phyloP scores from a whole-genome alignment of 2,329 filamentous ascomycete genomes.

The Zelopaecilomyces penicillatus region DNA sequence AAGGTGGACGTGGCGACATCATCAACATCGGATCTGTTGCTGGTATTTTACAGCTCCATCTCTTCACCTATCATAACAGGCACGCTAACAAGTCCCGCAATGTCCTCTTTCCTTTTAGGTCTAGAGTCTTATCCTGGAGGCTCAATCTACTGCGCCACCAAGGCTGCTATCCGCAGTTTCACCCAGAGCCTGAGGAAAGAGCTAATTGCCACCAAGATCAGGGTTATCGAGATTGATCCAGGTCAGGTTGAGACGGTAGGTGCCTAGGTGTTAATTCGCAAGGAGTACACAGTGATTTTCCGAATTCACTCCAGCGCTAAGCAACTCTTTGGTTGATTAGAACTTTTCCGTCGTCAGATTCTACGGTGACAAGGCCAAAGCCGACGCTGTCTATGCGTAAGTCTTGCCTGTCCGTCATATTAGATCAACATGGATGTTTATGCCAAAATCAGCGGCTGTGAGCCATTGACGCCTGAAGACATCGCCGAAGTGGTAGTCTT shows the following conservation, averaged over 20 bases:
- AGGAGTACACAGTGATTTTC: neutral
- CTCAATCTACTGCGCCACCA: constrained; percentile 87
- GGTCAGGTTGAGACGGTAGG: constrained; percentile 82
- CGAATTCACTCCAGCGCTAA: neutral
- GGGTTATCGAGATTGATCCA: constrained; percentile 82
- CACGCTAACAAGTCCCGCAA: too few species aligned
- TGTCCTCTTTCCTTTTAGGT: constrained; percentile 26
- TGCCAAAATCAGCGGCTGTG: constrained; percentile 47
- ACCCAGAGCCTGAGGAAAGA: constrained; percentile 77
- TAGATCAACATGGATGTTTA: neutral
- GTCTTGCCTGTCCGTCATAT: constrained; percentile 20
- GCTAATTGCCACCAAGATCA: constrained; percentile 68
- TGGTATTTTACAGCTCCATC: constrained; percentile 34
- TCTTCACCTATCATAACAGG: neutral
- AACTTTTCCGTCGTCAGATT: constrained; percentile 87
- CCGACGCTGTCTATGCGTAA: constrained; percentile 80
- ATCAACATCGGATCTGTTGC: constrained; percentile 92
- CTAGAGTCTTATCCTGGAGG: constrained; percentile 79
- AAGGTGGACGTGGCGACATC: constrained; percentile 80
- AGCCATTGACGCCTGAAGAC: constrained; percentile 81
- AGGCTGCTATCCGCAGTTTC: constrained; percentile 79
- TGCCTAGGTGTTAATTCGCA: too few species aligned
- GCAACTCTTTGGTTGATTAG: constrained; percentile 23
- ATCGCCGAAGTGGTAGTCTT: constrained; percentile 90
- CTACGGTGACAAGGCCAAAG: constrained; percentile 80